Conservation (phyloP, 2,329 filamentous ascomycete species). For the Rachicladosporium sp. region DNA sequence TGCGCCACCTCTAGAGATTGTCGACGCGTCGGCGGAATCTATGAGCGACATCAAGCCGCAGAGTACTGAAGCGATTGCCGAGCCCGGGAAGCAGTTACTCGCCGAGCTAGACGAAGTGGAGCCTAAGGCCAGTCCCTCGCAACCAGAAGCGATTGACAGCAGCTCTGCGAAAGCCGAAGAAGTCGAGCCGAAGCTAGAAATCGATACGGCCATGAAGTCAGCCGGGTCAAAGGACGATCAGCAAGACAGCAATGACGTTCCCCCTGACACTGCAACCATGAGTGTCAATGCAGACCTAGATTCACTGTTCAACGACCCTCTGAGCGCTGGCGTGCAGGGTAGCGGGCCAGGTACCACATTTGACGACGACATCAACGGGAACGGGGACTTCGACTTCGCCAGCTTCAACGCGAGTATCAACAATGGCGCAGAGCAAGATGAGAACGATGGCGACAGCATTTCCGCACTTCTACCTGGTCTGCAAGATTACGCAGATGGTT, state of each 20-base stretch:
- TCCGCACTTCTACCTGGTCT: slow-evolving; percentile 28
- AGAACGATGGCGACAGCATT: slow-evolving; percentile 20
- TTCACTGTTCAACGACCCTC: slow-evolving; percentile 23
- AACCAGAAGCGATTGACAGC: not conserved
- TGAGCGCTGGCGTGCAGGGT: slow-evolving; percentile 8
- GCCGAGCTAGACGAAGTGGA: slow-evolving; percentile 4
- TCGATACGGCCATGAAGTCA: slow-evolving; percentile 5
- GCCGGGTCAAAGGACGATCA: slow-evolving; percentile 5
- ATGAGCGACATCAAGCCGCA: slow-evolving; percentile 2
- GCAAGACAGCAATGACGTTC: slow-evolving; percentile 10
- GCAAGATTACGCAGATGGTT: slow-evolving; percentile 28
- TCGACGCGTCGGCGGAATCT: not conserved
- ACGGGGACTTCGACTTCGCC: slow-evolving; percentile 23
- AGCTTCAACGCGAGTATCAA: slow-evolving; percentile 18
- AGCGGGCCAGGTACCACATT: slow-evolving; percentile 4
- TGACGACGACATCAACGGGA: slow-evolving; percentile 5
- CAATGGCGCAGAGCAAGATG: slow-evolving; percentile 9
- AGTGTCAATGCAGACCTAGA: slow-evolving; percentile 23
- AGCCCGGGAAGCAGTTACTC: too few species aligned
- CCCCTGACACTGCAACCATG: slow-evolving; percentile 14
- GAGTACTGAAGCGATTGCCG: too few species aligned
- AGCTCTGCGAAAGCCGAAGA: not conserved
- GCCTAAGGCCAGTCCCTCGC: not conserved
- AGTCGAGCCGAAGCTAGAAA: slow-evolving; percentile 1
- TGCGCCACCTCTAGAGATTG: too few species aligned